These are phyloP conservation scores for Chlamydomonas sphaeroides DNA, from an alignment of 139 green algal species.

Conservation along the genomic window DNA sequence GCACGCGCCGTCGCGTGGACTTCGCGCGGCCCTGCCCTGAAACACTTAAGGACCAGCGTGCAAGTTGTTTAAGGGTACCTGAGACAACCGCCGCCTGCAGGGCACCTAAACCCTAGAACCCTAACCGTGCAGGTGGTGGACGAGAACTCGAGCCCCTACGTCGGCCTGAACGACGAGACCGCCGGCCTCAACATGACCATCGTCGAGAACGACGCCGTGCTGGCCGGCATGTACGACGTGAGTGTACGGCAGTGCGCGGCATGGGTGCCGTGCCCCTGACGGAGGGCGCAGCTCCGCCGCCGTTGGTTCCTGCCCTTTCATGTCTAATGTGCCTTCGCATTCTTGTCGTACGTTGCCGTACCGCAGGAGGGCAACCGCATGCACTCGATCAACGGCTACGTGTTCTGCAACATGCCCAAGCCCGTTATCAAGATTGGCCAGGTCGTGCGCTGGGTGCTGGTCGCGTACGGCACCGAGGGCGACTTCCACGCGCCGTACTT, in stretches of 20 bases:
- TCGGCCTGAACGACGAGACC: conserved; percentile 36
- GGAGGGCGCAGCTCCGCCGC: too few species aligned
- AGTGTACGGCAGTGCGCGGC: background rate
- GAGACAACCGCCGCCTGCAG: too few species aligned
- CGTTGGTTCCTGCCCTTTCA: too few species aligned
- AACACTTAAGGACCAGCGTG: too few species aligned
- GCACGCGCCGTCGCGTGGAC: too few species aligned
- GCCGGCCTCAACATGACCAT: background rate
- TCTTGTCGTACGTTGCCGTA: too few species aligned
- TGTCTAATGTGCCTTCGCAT: too few species aligned
- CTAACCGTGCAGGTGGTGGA: conserved; percentile 49
- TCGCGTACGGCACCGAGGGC: conserved; percentile 42
- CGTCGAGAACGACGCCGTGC: background rate
- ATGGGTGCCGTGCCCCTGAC: too few species aligned
- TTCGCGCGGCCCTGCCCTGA: too few species aligned
- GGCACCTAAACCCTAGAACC: background rate
- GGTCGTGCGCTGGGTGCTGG: conserved; percentile 11
- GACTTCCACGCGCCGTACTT: conserved; percentile 28
- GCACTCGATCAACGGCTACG: conserved; percentile 60
- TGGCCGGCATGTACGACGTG: background rate
- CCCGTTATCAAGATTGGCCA: background rate
- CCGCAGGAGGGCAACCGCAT: conserved; percentile 51
- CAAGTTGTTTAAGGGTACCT: too few species aligned
- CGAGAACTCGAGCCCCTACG: conserved; percentile 49
- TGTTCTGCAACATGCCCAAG: conserved; percentile 57